A percentile compares a stretch with the other conserved stretches of the same genome.
Conservation (phyloP, 2,329 filamentous ascomycete genomes). For the Fusarium oxysporum region DNA sequence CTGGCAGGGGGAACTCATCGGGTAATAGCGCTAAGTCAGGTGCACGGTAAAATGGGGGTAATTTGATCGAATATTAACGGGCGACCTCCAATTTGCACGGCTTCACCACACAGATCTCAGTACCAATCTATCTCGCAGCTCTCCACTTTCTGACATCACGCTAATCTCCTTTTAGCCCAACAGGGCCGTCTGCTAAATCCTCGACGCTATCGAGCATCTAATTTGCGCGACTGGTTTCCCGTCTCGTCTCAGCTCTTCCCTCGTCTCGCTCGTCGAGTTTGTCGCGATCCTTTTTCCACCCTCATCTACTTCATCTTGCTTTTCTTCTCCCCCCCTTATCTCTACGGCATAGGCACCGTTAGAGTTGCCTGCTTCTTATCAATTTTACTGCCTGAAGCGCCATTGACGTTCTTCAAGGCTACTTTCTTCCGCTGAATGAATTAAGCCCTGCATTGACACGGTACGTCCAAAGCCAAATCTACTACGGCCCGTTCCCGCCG, state of each 20-base stretch:
- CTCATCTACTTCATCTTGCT: slow-evolving; percentile 36
- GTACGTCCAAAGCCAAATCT: slow-evolving; percentile 38
- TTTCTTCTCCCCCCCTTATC: slow-evolving; percentile 34
- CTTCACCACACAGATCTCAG: background rate
- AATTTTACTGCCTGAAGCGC: slow-evolving; percentile 24
- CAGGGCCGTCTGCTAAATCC: slow-evolving; percentile 43
- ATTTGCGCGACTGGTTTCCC: slow-evolving; percentile 48
- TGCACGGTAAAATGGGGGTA: slow-evolving; percentile 40
- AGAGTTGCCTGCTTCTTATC: slow-evolving; percentile 15
- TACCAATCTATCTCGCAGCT: slow-evolving; percentile 47
- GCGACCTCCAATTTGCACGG: background rate
- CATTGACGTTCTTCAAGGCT: slow-evolving; percentile 26
- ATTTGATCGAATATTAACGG: slow-evolving; percentile 27
- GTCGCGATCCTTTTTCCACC: slow-evolving; percentile 45
- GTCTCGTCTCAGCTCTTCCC: slow-evolving; percentile 44
- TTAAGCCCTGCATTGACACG: slow-evolving; percentile 43
- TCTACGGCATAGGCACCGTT: slow-evolving; percentile 32
- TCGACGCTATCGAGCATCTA: slow-evolving; percentile 47
- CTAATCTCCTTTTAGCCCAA: slow-evolving; percentile 38
- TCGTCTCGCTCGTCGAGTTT: slow-evolving; percentile 37
- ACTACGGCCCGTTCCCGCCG: slow-evolving; percentile 26
- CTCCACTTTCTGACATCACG: slow-evolving; percentile 24
- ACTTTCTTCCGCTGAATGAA: slow-evolving; percentile 31
- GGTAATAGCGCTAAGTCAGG: slow-evolving; percentile 39
- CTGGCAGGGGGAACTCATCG: slow-evolving; percentile 27